These are phyloP conservation scores for Marchantia paleacea DNA, from an alignment of 225 moss, liverwort and hornwort genomes.

Conservation along the genomic window DNA sequence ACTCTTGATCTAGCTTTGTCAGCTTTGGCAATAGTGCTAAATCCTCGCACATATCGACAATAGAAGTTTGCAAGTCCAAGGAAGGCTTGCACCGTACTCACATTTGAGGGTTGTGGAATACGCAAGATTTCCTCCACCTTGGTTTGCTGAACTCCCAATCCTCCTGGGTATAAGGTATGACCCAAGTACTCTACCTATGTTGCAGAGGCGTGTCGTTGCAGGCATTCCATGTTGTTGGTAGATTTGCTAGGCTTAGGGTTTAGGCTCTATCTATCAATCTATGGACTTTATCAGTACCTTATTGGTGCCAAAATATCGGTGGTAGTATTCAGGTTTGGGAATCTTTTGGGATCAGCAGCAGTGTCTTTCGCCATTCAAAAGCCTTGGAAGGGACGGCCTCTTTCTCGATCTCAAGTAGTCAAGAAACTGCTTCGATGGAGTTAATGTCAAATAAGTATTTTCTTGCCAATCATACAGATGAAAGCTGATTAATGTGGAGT, in stretches of 20 bases:
- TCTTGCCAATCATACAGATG: neutral
- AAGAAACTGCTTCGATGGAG: neutral
- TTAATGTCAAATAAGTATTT: neutral
- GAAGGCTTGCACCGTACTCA: no score
- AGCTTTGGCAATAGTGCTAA: no score
- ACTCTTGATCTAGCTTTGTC: no score
- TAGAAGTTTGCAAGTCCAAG: no score
- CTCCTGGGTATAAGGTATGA: no score
- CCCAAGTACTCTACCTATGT: no score
- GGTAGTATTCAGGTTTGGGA: constrained; percentile 75
- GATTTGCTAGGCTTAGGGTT: constrained; percentile 77
- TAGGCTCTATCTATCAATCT: constrained; percentile 78
- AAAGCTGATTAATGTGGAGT: neutral
- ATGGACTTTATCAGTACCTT: constrained; percentile 84
- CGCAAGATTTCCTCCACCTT: no score
- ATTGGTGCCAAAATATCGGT: constrained; percentile 62
- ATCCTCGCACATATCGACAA: no score
- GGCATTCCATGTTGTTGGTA: constrained; percentile 76
- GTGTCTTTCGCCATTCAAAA: constrained; percentile 72
- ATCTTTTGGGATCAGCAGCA: constrained; percentile 74
- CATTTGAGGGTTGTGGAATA: no score
- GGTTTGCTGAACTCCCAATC: no score
- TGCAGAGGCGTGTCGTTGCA: constrained; percentile 71
- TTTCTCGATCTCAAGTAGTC: constrained; percentile 64
- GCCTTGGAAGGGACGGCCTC: constrained; percentile 86